Evolutionary conservation across 495 filamentous ascomycete genomes (phyloP).

Genomic region (Podospora sp.): DNA sequence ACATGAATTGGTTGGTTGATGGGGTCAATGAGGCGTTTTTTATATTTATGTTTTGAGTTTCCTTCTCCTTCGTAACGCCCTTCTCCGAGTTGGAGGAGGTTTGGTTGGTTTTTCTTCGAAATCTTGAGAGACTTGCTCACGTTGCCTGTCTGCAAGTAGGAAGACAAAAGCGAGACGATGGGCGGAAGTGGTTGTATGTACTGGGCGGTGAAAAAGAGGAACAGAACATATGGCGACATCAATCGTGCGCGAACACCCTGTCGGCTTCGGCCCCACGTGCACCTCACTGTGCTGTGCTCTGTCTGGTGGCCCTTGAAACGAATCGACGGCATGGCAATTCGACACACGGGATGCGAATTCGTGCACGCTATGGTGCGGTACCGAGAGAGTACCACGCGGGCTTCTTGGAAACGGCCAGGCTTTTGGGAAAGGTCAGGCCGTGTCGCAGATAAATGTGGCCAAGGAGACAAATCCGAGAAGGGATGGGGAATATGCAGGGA

Average conservation of each 20-base stretch:
- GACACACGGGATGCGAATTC: background rate
- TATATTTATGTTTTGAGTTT: background rate
- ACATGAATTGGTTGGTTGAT: background rate
- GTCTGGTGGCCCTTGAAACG: background rate
- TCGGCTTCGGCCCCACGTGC: background rate
- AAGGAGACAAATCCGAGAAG: background rate
- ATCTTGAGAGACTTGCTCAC: background rate
- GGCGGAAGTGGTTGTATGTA: constrained; percentile 10
- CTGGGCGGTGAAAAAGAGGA: background rate
- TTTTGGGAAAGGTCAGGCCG: background rate
- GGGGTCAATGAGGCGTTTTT: constrained; percentile 6
- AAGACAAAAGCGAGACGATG: background rate
- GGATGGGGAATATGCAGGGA: background rate
- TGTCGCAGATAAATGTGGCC: constrained; percentile 1
- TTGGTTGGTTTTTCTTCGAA: background rate
- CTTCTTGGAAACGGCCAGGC: background rate
- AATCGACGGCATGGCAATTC: background rate
- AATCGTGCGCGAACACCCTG: background rate
- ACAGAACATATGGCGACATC: constrained; percentile 4
- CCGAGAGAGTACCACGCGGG: background rate
- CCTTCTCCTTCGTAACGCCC: background rate
- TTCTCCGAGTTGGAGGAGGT: background rate
- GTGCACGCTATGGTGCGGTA: background rate
- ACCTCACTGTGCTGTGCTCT: background rate
- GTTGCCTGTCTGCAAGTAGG: background rate